phyloP scores from a whole-genome alignment of 768 basidiomycete genomes.

The Termitomyces sp. region DNA sequence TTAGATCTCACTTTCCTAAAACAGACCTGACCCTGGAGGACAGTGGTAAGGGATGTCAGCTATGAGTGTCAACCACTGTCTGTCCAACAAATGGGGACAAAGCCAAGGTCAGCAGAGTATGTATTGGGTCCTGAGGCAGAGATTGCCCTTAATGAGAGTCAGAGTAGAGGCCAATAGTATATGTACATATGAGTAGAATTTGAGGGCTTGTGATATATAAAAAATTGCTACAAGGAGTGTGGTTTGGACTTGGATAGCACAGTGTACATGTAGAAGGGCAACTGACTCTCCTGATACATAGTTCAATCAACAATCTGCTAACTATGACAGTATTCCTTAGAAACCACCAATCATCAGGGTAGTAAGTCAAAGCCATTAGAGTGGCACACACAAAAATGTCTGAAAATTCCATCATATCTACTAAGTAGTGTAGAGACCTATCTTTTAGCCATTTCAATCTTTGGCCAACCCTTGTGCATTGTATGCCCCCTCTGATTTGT shows the following conservation, averaged over 20 bases:
- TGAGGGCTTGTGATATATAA: not conserved
- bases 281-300: not conserved
- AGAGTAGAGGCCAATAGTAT: too few species aligned
- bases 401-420: not conserved
- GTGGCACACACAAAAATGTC: not conserved
- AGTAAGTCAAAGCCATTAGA: not conserved
- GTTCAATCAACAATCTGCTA: not conserved
- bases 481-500: not conserved
- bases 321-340: not conserved
- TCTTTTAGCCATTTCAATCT: not conserved
- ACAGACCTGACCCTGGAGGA: too few species aligned
- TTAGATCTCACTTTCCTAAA: too few species aligned
- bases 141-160: slow-evolving; percentile 1
- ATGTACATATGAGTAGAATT: not conserved
- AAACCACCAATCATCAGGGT: not conserved
- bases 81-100: not conserved
- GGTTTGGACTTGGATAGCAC: too few species aligned
- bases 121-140: too few species aligned
- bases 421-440: too few species aligned
- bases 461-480: not conserved
- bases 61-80: too few species aligned
- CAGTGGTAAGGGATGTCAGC: too few species aligned
- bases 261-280: not conserved
- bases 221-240: not conserved
- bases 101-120: not conserved